These are phyloP conservation scores for Trichoderma lentiforme DNA, from an alignment of 2,329 filamentous ascomycete genomes.

Conservation along the genomic window DNA sequence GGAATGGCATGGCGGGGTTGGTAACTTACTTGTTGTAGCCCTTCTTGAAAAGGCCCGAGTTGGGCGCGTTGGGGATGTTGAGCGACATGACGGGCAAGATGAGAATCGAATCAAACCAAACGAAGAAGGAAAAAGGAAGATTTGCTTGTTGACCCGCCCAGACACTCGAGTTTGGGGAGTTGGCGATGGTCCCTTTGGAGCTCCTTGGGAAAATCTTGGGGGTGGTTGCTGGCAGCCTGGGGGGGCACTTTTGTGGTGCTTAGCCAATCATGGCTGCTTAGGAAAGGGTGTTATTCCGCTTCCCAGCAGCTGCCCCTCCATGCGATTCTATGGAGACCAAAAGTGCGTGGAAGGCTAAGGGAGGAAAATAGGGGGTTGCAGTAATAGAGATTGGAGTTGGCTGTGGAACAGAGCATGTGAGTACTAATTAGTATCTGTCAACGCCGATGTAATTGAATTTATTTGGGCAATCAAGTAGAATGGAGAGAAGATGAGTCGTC, in stretches of 20 bases:
- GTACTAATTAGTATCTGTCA: not conserved
- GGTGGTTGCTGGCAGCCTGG: slow-evolving; percentile 16
- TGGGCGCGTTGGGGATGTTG: slow-evolving; percentile 90
- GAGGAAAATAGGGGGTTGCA: not conserved
- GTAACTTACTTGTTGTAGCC: slow-evolving; percentile 87
- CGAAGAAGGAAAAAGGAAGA: not conserved
- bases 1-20: slow-evolving; percentile 15
- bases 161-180: slow-evolving; percentile 9
- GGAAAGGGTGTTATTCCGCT: slow-evolving; percentile 18
- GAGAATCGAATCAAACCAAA: not conserved
- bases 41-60: slow-evolving; percentile 88
- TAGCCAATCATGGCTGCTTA: slow-evolving; percentile 17
- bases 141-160: slow-evolving; percentile 2
- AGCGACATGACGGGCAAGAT: slow-evolving; percentile 70
- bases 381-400: not conserved
- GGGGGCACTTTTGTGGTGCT: slow-evolving; percentile 7
- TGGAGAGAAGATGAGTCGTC: not conserved
- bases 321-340: not conserved
- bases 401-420: not conserved
- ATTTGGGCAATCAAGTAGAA: not conserved
- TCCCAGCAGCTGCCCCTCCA: slow-evolving; percentile 14
- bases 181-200: slow-evolving; percentile 12
- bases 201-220: slow-evolving; percentile 24
- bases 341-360: not conserved
- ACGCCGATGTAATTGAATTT: not conserved